Evolutionary conservation across 2,329 filamentous ascomycete genomes (phyloP), one percentile per base, ranked within the genome.

Genomic region (Trichoderma atrobrunneum): DNA sequence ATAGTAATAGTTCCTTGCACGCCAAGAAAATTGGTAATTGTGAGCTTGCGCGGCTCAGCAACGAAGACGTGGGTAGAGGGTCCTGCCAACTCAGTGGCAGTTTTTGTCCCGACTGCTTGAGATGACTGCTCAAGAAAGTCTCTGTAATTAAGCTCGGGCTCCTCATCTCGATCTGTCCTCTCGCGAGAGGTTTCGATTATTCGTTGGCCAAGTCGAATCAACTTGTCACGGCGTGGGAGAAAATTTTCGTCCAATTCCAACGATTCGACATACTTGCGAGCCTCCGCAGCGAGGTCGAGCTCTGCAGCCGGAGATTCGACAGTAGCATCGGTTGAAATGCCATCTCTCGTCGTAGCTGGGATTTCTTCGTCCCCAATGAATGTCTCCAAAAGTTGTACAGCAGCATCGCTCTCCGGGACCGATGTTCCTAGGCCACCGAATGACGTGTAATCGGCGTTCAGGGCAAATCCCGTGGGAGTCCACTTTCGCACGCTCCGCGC

Each of bases 1-100:
- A 77, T 71, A 0, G 32, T 67, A 8, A 75, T 73, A 1, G 71
- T 74, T 10, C 62, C n/a, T 18, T 76, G 73, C 10, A 76, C 73
- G 24, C 76, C 64, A 6, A 77, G 74, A 24, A 77, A 76, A 60
- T 77, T 76, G 30, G 74, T 75, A 16, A 76, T 73, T 43, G 63
- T 75, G n/a, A 76, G 73, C 2, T 3, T 73, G 0, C 54, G 62
- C 11, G 74, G 76, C 39, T 74, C 74, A 5, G 76, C 76, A 21
- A 73, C 70, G 28, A 76, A 76, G 34, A 73, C 60, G 4, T 74
- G 43, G 5, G 48, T 70, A 2, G 61, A 76, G 2, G 65, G n/a
- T 3, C 63, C 72, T 71, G 57, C 57, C 18, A 62, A 5, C 8
- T 72, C 57, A 5, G 65, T 72, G 10, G 72, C 30, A 14, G 39